Conservation (phyloP, 2,329 filamentous ascomycete species). For the Arthroderma sp. region DNA sequence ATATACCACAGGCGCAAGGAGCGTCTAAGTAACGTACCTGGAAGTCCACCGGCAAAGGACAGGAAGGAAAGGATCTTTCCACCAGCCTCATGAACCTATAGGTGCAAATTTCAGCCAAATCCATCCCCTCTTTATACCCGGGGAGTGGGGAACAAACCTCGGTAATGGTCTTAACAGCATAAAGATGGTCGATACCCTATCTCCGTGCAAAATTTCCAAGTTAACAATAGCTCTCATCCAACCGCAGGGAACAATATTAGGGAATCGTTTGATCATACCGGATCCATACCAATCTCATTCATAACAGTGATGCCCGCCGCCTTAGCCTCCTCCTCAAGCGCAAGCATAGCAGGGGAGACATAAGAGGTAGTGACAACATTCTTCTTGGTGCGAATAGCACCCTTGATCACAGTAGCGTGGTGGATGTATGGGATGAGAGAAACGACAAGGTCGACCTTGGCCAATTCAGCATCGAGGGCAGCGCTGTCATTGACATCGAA, state of each 20-base stretch:
- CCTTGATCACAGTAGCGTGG: slow-evolving; percentile 82
- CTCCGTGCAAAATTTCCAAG: neutral
- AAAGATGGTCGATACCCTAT: slow-evolving; percentile 38
- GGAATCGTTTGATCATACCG: slow-evolving; percentile 12
- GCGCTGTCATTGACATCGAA: slow-evolving; percentile 68
- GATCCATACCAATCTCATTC: slow-evolving; percentile 75
- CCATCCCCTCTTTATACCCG: no score
- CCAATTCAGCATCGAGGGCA: slow-evolving; percentile 68
- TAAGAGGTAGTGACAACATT: slow-evolving; percentile 93
- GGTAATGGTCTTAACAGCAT: slow-evolving; percentile 73
- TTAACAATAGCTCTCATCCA: neutral
- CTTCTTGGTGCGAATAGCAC: slow-evolving; percentile 86
- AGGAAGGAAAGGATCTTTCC: slow-evolving; percentile 76
- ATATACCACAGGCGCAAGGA: neutral
- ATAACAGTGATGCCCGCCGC: slow-evolving; percentile 90
- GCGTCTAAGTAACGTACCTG: slow-evolving; percentile 31
- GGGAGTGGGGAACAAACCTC: slow-evolving; percentile 16
- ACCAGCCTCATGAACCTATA: slow-evolving; percentile 71
- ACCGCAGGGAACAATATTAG: neutral
- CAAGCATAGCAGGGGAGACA: slow-evolving; percentile 82
- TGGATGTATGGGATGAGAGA: slow-evolving; percentile 82
- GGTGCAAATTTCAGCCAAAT: neutral
- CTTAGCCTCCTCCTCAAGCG: slow-evolving; percentile 70
- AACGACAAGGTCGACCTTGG: slow-evolving; percentile 67
- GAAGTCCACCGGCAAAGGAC: slow-evolving; percentile 72